A percentile compares a stretch with the other conserved stretches of the same genome.
These are phyloP conservation scores for Metschnikowia vanudenii DNA, from an alignment of 805 yeast genomes.

Conservation along the genomic window DNA sequence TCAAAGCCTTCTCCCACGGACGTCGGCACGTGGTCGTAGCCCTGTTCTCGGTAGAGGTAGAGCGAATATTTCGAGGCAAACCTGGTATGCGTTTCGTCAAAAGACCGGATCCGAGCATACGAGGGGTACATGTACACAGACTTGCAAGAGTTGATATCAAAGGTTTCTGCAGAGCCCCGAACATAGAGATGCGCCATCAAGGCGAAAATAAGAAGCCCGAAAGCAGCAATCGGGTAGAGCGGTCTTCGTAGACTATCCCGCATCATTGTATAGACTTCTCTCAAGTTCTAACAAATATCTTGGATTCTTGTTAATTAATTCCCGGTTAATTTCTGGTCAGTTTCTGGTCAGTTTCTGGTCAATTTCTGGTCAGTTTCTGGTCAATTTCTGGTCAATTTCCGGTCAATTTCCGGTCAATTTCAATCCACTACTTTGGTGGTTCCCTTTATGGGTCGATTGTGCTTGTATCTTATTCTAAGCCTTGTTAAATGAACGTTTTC, in stretches of 20 bases:
- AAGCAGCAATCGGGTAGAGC: conserved; percentile 15
- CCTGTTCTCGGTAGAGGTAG: conserved; percentile 83
- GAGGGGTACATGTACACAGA: conserved; percentile 81
- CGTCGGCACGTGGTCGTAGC: conserved; percentile 55
- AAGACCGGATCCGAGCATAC: conserved; percentile 70
- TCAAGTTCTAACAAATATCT: no score
- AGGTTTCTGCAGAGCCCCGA: conserved; percentile 20
- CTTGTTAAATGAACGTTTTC: no score
- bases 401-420: no score
- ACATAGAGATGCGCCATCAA: conserved; percentile 13
- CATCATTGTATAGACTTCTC: no score
- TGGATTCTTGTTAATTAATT: no score
- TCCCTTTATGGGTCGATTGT: no score
- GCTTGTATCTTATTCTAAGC: no score
- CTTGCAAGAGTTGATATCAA: conserved; percentile 51
- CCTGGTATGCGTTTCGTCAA: conserved; percentile 66
- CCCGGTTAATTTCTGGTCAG: no score
- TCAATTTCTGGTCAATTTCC: no score
- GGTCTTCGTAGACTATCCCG: conserved; percentile 17
- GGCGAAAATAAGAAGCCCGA: conserved; percentile 12
- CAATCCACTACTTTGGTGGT: no score
- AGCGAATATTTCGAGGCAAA: conserved; percentile 82
- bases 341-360: no score
- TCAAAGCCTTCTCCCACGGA: conserved; percentile 28
- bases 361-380: no score